Evolutionary conservation across 2,329 filamentous ascomycete genomes (phyloP).

Genomic region (Myriangium duriaei): DNA sequence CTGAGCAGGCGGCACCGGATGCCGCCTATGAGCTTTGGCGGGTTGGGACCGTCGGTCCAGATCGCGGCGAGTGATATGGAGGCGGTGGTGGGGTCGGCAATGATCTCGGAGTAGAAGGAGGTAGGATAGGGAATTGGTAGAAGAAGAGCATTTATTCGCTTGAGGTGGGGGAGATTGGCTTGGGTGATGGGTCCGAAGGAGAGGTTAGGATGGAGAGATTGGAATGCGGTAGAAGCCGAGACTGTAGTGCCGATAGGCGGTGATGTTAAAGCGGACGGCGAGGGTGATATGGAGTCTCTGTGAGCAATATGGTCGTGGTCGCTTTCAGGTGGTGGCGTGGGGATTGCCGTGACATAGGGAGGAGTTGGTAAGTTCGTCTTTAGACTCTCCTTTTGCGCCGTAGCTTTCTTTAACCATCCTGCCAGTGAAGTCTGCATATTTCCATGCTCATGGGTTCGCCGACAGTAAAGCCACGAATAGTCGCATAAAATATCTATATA

Average conservation of each 20-base stretch:
- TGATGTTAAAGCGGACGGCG: too few species aligned
- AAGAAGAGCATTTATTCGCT: constrained; percentile 44
- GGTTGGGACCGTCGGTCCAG: constrained; percentile 35
- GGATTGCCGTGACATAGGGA: background rate
- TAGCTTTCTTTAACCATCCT: constrained; percentile 36
- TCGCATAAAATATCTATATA: too few species aligned
- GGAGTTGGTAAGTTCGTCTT: background rate
- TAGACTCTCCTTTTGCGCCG: constrained; percentile 18
- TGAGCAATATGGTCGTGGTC: background rate
- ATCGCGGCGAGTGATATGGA: constrained; percentile 47
- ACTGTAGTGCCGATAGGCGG: background rate
- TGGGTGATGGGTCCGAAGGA: constrained; percentile 41
- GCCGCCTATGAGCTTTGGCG: constrained; percentile 32
- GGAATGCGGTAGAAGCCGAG: constrained; percentile 1
- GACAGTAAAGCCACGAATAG: too few species aligned
- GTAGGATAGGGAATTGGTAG: constrained; percentile 50
- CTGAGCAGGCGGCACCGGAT: constrained; percentile 35
- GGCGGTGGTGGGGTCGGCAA: constrained; percentile 40
- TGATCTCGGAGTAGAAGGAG: constrained; percentile 48
- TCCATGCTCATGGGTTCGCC: background rate
- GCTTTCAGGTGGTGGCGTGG: constrained; percentile 8
- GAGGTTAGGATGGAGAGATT: constrained; percentile 34
- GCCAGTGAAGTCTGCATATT: constrained; percentile 35
- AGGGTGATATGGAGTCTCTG: too few species aligned
- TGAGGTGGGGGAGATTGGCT: constrained; percentile 42